Percentiles rank a stretch among this genome's conserved stretches.
phyloP scores from a whole-genome alignment of 169 alveolate genomes.

The Plasmodium relictum region DNA sequence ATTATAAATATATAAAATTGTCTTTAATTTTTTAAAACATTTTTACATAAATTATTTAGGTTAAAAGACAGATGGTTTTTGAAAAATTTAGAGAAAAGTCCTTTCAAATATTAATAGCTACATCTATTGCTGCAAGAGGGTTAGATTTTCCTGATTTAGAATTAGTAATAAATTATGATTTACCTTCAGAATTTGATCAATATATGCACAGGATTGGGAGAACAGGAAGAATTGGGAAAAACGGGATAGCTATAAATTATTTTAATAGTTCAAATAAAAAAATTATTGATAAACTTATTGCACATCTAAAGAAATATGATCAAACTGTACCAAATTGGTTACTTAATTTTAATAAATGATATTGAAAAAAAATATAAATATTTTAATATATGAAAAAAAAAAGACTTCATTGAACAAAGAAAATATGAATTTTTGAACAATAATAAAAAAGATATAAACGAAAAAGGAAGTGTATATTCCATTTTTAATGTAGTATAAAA shows the following conservation, averaged over 20 bases:
- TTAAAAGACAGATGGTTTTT: slow-evolving; percentile 33
- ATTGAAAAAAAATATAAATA: background rate
- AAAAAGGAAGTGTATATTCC: too few species aligned
- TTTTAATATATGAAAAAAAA: background rate
- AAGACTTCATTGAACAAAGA: background rate
- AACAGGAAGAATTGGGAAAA: slow-evolving; percentile 99
- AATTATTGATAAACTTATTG: slow-evolving; percentile 89
- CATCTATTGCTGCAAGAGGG: slow-evolving; percentile 99
- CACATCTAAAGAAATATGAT: slow-evolving; percentile 82
- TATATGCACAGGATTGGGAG: slow-evolving; percentile 99
- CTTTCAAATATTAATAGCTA: slow-evolving; percentile 95
- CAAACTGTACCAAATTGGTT: slow-evolving; percentile 86
- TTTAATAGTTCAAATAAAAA: slow-evolving; percentile 91
- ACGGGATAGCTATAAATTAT: slow-evolving; percentile 97
- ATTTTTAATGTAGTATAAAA: too few species aligned
- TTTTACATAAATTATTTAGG: background rate
- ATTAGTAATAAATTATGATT: slow-evolving; percentile 96
- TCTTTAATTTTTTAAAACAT: too few species aligned
- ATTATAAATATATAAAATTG: background rate
- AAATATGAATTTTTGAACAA: too few species aligned
- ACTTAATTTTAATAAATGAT: slow-evolving; percentile 26
- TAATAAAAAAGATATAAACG: too few species aligned
- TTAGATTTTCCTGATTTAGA: slow-evolving; percentile 95
- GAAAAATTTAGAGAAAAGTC: slow-evolving; percentile 24
- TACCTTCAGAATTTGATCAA: slow-evolving; percentile 99